Evolutionary conservation across 768 basidiomycete genomes (phyloP).

Genomic region (Boletus fagicola): DNA sequence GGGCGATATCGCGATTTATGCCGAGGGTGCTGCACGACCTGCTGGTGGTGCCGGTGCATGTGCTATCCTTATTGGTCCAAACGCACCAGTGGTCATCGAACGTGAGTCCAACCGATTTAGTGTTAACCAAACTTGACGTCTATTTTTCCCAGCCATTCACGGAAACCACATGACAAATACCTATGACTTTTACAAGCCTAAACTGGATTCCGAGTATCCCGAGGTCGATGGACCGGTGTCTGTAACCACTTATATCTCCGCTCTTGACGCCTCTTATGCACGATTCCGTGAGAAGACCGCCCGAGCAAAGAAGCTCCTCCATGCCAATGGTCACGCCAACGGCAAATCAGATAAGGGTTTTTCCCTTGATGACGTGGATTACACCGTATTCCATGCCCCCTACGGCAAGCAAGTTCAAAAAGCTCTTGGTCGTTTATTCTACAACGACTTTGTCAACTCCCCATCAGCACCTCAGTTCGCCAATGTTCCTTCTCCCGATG

Average conservation of each 20-base stretch:
- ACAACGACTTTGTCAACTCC: slow-evolving; percentile 86
- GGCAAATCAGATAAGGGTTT: slow-evolving; percentile 41
- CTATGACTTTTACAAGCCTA: slow-evolving; percentile 99
- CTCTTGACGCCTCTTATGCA: slow-evolving; percentile 86
- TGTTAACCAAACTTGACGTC: slow-evolving; percentile 6
- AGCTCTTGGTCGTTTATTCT: slow-evolving; percentile 88
- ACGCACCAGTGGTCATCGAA: slow-evolving; percentile 93
- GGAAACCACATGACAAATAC: slow-evolving; percentile 97
- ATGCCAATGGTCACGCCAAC: slow-evolving; percentile 37
- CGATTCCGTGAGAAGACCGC: slow-evolving; percentile 81
- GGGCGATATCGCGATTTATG: slow-evolving; percentile 98
- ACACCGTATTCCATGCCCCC: slow-evolving; percentile 93
- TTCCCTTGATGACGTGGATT: slow-evolving; percentile 84
- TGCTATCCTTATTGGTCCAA: slow-evolving; percentile 93
- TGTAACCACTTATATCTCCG: slow-evolving; percentile 91
- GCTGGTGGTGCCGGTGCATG: slow-evolving; percentile 96
- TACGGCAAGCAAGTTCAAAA: slow-evolving; percentile 99
- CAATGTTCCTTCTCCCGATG: slow-evolving; percentile 67
- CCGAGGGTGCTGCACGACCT: slow-evolving; percentile 91
- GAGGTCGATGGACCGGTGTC: slow-evolving; percentile 97
- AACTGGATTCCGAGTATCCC: slow-evolving; percentile 92
- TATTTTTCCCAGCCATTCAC: slow-evolving; percentile 69
- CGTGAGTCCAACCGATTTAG: slow-evolving; percentile 54
- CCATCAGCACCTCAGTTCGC: slow-evolving; percentile 70
- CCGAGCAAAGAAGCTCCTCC: slow-evolving; percentile 52